Evolutionary conservation across 2,329 filamentous ascomycete species (phyloP).

Genomic region (Elsinoe fawcettii): DNA sequence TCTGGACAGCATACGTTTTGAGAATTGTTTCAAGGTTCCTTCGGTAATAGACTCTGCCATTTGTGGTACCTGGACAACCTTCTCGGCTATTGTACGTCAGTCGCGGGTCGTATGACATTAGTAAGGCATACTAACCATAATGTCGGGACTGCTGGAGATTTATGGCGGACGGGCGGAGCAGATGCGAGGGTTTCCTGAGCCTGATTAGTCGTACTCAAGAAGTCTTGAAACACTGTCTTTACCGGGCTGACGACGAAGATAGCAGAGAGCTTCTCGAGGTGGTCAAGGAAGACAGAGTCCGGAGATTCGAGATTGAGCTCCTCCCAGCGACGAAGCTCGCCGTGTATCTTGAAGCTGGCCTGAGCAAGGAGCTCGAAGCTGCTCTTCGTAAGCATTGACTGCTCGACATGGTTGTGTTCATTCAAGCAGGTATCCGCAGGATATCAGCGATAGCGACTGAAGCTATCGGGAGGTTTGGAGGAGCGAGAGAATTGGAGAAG

Average conservation of each 20-base stretch:
- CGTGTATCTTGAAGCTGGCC: slow-evolving; percentile 19
- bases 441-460: slow-evolving; percentile 2
- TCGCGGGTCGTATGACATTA: background rate
- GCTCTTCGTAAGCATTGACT: slow-evolving; percentile 33
- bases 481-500: background rate
- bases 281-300: slow-evolving; percentile 17
- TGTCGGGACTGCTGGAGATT: slow-evolving; percentile 23
- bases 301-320: slow-evolving; percentile 10
- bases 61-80: slow-evolving; percentile 83
- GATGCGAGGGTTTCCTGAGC: slow-evolving; percentile 18
- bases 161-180: slow-evolving; percentile 19
- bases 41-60: slow-evolving; percentile 99
- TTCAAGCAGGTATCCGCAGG: slow-evolving; percentile 7
- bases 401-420: slow-evolving; percentile 28
- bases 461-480: background rate
- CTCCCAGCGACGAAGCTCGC: slow-evolving; percentile 14
- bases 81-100: slow-evolving; percentile 52
- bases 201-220: background rate
- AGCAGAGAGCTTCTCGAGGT: slow-evolving; percentile 17
- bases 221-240: background rate
- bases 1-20: slow-evolving; percentile 52
- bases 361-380: slow-evolving; percentile 23
- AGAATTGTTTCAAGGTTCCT: slow-evolving; percentile 92
- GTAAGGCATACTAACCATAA: slow-evolving; percentile 25
- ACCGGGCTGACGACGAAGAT: slow-evolving; percentile 17